A percentile compares a stretch with the other conserved stretches of the same genome.
Evolutionary conservation across 2,329 filamentous ascomycete genomes (phyloP).

Genomic region (Diaporthe sp.): DNA sequence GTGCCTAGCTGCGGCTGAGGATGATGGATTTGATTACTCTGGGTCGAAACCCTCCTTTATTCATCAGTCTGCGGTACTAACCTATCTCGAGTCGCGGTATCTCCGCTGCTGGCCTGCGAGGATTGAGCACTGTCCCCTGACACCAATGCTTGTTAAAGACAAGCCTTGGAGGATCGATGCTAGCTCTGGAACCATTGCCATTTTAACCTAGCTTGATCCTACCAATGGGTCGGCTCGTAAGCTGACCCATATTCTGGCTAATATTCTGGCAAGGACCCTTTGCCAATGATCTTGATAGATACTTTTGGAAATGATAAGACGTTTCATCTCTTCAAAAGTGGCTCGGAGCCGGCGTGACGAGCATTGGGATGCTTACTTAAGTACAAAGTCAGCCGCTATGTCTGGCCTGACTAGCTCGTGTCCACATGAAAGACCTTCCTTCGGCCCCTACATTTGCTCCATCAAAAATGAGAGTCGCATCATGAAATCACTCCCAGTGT

Average conservation of each 20-base stretch:
- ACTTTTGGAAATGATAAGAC: too few species aligned
- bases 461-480: too few species aligned
- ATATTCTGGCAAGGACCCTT: too few species aligned
- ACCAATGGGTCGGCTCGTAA: neutral
- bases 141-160: neutral
- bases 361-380: too few species aligned
- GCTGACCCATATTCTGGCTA: neutral
- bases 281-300: too few species aligned
- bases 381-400: too few species aligned
- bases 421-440: too few species aligned
- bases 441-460: too few species aligned
- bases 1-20: conserved; percentile 9
- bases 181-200: neutral
- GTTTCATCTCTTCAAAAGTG: too few species aligned
- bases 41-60: neutral
- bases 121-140: neutral
- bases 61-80: neutral
- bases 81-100: neutral
- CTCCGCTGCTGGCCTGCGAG: neutral
- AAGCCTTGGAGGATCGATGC: conserved; percentile 4
- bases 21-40: neutral
- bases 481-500: too few species aligned
- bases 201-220: neutral
- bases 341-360: too few species aligned
- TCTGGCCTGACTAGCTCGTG: too few species aligned